These are phyloP conservation scores for Picocystis sp. DNA, from an alignment of 163 green algal genomes.

Conservation along the genomic window DNA sequence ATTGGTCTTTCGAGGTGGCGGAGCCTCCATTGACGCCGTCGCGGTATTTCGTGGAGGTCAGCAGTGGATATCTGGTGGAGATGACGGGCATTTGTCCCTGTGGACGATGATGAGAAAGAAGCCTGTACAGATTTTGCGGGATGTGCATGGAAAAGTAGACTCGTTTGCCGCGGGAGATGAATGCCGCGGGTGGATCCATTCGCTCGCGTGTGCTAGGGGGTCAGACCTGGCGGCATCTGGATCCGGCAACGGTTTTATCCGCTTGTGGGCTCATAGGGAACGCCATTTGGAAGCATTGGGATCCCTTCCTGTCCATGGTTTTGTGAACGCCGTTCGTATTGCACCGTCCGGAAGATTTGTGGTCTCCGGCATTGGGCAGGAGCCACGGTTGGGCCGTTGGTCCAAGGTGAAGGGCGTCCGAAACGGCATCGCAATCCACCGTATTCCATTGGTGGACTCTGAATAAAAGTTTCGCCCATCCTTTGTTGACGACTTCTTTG, in stretches of 20 bases:
- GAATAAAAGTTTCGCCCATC: not conserved
- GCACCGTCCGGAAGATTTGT: slow-evolving; percentile 41
- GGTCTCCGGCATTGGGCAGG: slow-evolving; percentile 60
- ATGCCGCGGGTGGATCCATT: not conserved
- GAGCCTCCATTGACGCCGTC: slow-evolving; percentile 37
- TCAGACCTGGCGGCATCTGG: slow-evolving; percentile 6
- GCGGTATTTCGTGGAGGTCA: slow-evolving; percentile 6
- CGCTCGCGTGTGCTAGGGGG: not conserved
- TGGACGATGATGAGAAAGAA: slow-evolving; percentile 78
- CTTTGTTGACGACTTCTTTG: too few species aligned
- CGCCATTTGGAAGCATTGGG: slow-evolving; percentile 27
- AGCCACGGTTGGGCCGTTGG: slow-evolving; percentile 75
- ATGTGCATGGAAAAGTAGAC: slow-evolving; percentile 36
- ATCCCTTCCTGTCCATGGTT: slow-evolving; percentile 48
- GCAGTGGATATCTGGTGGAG: not conserved
- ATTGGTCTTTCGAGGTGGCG: slow-evolving; percentile 62
- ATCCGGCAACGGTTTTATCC: not conserved
- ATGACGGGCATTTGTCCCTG: slow-evolving; percentile 29
- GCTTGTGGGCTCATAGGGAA: not conserved
- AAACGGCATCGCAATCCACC: slow-evolving; percentile 64
- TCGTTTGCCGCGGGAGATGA: not conserved
- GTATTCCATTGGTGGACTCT: slow-evolving; percentile 19
- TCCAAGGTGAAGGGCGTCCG: slow-evolving; percentile 29
- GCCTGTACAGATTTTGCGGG: slow-evolving; percentile 31
- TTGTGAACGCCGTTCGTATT: slow-evolving; percentile 51